Percentiles rank a stretch among this genome's conserved stretches.
These are phyloP conservation scores for Schizochytrium sp. DNA, from an alignment of 108 stramenopile genomes.

Conservation along the genomic window DNA sequence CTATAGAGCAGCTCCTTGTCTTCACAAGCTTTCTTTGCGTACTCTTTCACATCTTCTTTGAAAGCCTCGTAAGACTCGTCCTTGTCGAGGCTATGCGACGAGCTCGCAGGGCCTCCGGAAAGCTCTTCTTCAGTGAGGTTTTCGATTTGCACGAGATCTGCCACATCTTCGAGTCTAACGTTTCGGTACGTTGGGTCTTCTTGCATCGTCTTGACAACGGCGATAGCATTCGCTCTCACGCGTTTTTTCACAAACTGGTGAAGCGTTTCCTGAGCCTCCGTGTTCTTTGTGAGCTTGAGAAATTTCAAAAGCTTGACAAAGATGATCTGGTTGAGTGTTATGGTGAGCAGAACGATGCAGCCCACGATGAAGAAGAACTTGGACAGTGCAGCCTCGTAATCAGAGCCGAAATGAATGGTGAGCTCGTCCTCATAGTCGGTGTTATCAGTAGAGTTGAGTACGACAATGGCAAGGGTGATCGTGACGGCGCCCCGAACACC, in stretches of 20 bases:
- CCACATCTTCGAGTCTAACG: not conserved
- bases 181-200: not conserved
- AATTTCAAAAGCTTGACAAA: not conserved
- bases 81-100: not conserved
- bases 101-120: no score
- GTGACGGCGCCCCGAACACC: conserved; percentile 3
- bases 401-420: not conserved
- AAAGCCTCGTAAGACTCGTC: not conserved
- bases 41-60: no score
- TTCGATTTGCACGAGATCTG: not conserved
- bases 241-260: not conserved
- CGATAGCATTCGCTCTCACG: not conserved
- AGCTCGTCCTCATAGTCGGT: not conserved
- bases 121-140: not conserved
- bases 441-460: not conserved
- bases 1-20: not conserved
- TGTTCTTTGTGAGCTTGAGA: not conserved
- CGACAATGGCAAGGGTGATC: not conserved
- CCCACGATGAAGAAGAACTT: conserved; percentile 4
- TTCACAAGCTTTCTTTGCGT: no score
- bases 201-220: not conserved
- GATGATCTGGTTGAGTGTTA: not conserved
- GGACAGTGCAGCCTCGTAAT: not conserved
- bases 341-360: not conserved
- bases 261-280: not conserved